phyloP scores from a whole-genome alignment of 2,329 filamentous ascomycete species.

The Cladophialophora chaetospira region DNA sequence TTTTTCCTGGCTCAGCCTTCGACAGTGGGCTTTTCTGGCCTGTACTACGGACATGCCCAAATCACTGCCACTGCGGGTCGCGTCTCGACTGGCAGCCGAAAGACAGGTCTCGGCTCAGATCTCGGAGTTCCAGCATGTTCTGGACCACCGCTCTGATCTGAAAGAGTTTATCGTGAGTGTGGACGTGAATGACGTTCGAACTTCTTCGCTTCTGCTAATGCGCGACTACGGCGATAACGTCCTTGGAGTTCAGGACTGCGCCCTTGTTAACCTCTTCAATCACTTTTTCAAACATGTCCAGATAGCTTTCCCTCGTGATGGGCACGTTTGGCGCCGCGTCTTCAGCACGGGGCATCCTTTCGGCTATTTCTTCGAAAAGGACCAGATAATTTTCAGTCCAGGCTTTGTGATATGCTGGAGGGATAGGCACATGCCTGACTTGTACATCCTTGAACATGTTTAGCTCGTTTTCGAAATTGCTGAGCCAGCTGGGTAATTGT shows the following conservation, averaged over 20 bases:
- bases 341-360: not conserved
- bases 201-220: no score
- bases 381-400: conserved; percentile 4
- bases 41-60: no score
- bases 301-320: not conserved
- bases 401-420: conserved; percentile 2
- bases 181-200: no score
- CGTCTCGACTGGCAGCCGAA: no score
- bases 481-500: not conserved
- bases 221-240: not conserved
- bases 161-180: no score
- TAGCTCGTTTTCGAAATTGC: not conserved
- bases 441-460: conserved; percentile 1
- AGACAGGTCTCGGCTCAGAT: no score
- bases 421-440: not conserved
- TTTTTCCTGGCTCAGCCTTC: no score
- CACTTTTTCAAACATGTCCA: conserved; percentile 3
- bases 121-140: no score
- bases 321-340: not conserved
- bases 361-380: conserved; percentile 1
- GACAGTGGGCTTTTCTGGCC: no score
- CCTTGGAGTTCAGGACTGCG: not conserved
- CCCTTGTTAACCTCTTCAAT: not conserved
- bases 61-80: no score
- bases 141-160: no score